phyloP scores from a whole-genome alignment of 768 basidiomycete species.

The Mycena albidolilacea region DNA sequence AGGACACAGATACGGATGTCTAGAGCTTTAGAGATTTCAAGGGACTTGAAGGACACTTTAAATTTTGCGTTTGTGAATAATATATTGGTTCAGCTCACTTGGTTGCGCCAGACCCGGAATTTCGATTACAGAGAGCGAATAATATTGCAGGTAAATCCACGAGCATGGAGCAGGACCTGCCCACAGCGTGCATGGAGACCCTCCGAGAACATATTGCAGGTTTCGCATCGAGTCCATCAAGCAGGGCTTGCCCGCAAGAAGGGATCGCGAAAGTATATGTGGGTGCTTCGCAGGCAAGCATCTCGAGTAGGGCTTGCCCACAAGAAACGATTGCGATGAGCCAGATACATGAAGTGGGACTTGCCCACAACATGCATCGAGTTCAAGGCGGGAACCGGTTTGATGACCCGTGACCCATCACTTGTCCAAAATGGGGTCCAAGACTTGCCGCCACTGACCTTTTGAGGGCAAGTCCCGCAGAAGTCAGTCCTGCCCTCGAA shows the following conservation, averaged over 20 bases:
- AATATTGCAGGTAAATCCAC: neutral
- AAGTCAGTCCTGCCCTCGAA: neutral
- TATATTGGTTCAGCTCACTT: neutral
- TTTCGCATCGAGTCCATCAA: neutral
- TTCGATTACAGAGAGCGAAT: neutral
- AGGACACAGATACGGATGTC: no score
- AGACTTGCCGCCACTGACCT: neutral
- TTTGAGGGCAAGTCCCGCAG: neutral
- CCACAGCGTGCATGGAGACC: no score
- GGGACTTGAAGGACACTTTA: neutral
- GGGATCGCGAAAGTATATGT: neutral
- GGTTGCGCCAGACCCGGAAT: neutral
- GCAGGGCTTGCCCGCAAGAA: neutral
- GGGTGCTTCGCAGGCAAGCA: neutral
- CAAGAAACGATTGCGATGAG: neutral
- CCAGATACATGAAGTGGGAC: neutral
- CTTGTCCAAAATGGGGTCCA: neutral
- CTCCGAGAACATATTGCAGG: no score
- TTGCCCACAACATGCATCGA: neutral
- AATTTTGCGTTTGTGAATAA: neutral
- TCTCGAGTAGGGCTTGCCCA: neutral
- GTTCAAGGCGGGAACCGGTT: neutral
- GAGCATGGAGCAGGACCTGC: neutral
- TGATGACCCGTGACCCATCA: neutral
- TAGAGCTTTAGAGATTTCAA: no score